These are phyloP conservation scores for Jacaranda mimosifolia DNA, from an alignment of 257 asterid species.

Conservation along the genomic window DNA sequence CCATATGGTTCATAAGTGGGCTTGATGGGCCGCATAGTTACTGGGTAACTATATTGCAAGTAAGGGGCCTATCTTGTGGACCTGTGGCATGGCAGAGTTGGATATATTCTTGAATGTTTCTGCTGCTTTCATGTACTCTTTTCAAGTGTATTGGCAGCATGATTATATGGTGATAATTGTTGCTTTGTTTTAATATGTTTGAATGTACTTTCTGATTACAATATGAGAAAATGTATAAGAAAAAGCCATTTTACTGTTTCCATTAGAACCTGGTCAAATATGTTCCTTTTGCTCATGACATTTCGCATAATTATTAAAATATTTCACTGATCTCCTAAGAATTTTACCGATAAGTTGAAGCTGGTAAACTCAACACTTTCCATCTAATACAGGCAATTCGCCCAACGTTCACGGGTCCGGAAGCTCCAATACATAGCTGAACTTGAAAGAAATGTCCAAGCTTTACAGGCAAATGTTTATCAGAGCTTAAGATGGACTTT, in stretches of 20 bases:
- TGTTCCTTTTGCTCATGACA: background rate
- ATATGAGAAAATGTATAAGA: background rate
- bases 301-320: background rate
- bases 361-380: constrained; percentile 26
- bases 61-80: background rate
- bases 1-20: background rate
- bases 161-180: background rate
- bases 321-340: background rate
- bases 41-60: background rate
- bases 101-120: background rate
- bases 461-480: constrained; percentile 61
- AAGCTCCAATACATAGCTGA: constrained; percentile 88
- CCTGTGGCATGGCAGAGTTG: background rate
- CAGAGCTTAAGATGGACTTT: constrained; percentile 13
- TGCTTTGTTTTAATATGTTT: background rate
- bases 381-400: constrained; percentile 70
- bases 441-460: constrained; percentile 82
- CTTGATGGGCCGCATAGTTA: background rate
- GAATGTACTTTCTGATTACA: background rate
- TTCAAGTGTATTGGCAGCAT: background rate
- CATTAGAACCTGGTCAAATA: background rate
- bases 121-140: background rate
- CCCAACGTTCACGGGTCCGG: constrained; percentile 83
- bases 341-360: background rate
- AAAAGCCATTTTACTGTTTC: background rate